Evolutionary conservation across 345 rosid genomes (phyloP).

Genomic region (Psidium guajava): DNA sequence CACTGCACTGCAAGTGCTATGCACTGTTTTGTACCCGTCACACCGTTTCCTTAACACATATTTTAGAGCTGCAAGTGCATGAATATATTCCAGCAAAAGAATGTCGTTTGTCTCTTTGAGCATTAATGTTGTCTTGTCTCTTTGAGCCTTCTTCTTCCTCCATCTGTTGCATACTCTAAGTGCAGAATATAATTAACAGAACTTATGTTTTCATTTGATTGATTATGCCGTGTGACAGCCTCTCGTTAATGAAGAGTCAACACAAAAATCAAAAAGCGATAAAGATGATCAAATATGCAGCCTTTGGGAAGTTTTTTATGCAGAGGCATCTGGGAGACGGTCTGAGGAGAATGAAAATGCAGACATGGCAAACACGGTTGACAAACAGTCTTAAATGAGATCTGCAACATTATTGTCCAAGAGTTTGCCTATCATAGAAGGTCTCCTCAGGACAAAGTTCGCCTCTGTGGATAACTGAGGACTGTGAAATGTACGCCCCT

Average conservation of each 20-base stretch:
- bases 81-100: no score
- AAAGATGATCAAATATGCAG: background rate
- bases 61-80: no score
- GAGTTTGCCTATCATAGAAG: background rate
- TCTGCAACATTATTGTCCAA: background rate
- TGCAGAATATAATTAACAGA: background rate
- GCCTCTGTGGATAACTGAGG: background rate
- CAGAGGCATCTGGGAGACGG: background rate
- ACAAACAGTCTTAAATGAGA: no score
- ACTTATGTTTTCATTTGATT: background rate
- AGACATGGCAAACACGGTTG: background rate
- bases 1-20: no score
- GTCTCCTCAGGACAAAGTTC: background rate
- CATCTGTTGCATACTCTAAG: background rate
- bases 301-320: background rate
- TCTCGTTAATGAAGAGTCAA: background rate
- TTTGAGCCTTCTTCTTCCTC: no score
- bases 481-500: background rate
- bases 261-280: no score
- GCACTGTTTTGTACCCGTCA: no score
- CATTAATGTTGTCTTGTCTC: no score
- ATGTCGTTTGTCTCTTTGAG: no score
- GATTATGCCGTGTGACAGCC: background rate
- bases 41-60: no score
- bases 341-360: background rate